These are phyloP conservation scores for Alternaria sp. DNA, from an alignment of 2,329 filamentous ascomycete genomes.

Conservation along the genomic window DNA sequence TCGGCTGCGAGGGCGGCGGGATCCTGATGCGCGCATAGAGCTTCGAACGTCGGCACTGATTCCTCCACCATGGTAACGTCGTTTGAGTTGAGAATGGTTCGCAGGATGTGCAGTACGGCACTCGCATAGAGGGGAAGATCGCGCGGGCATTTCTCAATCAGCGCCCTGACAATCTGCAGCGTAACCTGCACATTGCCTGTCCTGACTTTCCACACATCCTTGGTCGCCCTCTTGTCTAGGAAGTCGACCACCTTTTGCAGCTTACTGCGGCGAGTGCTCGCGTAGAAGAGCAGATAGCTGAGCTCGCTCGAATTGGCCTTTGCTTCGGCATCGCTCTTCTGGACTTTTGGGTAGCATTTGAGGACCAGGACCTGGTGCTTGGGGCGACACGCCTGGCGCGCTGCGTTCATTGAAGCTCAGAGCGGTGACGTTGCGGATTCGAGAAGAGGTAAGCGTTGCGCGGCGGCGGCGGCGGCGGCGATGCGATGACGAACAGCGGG, in stretches of 20 bases:
- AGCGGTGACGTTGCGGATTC: conserved; percentile 7
- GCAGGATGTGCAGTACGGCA: conserved; percentile 84
- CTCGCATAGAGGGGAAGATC: conserved; percentile 89
- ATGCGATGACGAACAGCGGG: conserved; percentile 8
- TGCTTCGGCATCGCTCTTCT: conserved; percentile 86
- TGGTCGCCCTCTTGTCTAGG: conserved; percentile 90
- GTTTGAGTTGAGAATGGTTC: conserved; percentile 81
- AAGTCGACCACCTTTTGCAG: conserved; percentile 95
- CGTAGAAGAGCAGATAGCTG: conserved; percentile 96
- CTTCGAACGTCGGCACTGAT: conserved; percentile 84
- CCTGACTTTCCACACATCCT: conserved; percentile 87
- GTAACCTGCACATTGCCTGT: conserved; percentile 96
- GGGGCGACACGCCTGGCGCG: conserved; percentile 74
- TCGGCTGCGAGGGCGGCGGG: conserved; percentile 85
- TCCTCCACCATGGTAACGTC: conserved; percentile 95
- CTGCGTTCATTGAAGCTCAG: conserved; percentile 60
- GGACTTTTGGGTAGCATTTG: conserved; percentile 94
- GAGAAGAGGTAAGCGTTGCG: conserved; percentile 10
- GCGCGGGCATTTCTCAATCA: conserved; percentile 92
- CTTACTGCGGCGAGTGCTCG: conserved; percentile 91
- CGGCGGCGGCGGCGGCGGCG: conserved; percentile 5
- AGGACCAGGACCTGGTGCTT: conserved; percentile 97
- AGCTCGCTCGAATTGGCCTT: conserved; percentile 97
- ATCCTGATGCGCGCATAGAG: conserved; percentile 90
- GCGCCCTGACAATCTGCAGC: conserved; percentile 86